Evolutionary conservation across 805 yeast species (phyloP), one percentile per base, ranked within the genome.

Genomic region (Saturnispora hagleri): DNA sequence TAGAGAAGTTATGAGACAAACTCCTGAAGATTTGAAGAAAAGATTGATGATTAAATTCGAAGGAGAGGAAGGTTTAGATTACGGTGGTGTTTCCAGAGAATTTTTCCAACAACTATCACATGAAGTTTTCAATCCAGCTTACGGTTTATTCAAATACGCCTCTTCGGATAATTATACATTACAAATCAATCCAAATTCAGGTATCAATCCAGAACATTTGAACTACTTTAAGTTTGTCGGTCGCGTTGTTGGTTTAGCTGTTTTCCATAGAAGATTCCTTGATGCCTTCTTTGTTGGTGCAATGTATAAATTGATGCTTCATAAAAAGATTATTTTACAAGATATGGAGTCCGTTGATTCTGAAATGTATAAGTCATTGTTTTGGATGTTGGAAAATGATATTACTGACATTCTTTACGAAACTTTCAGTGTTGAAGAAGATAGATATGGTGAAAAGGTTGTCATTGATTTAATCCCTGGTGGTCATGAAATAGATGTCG

Each of bases 291-390:
- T 93, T 69, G 96, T 95, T 62, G 97, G 97, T 59, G 98, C 99
- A 1, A 80, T 93, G 69, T 93, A 93, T 72, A 93, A 93, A 74
- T 89, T 93, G 97, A 89, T 93, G 86, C 76, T 93, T 61, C 88
- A 82, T 65, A 93, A 93, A 70, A 89, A 89, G 73, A 96, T 93
- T 59, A 91, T 89, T 2, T 73, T 93, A 59, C 96, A 88, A 69
- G 99, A 93, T 71, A 86, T 93, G 95, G 99, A 93, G 70, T 96
- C 97, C 70, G 97, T 95, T 55, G 99, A 93, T 70, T 91, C 96
- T 24, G 98, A 93, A 65, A 89, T 91, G 72, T 89, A 89, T 73
- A 82, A 93, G 64, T 91, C 96, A 24, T 75, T 93, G 69, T 87
- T 88, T 63, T 93, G 99, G 99, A 88, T 89, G 68, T 73, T 89